phyloP scores from a whole-genome alignment of 495 filamentous ascomycete species.

The Tuber indicum region DNA sequence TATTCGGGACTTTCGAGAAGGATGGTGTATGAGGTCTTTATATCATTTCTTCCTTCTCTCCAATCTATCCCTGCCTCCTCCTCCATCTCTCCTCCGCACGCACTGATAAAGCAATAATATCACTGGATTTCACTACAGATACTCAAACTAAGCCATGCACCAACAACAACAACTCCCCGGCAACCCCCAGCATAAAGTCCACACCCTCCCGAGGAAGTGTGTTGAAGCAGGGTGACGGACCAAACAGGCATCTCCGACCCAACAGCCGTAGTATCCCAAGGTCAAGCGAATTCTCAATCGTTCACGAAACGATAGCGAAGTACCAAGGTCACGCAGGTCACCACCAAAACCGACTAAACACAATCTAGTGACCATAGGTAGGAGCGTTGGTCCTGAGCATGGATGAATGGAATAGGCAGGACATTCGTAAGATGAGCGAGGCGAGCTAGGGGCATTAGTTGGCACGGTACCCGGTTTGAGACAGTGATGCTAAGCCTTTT shows the following conservation, averaged over 20 bases:
- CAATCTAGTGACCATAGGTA: background rate
- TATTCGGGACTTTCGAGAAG: background rate
- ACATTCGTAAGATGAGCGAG: background rate
- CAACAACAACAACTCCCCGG: background rate
- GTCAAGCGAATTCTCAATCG: background rate
- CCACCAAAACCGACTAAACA: background rate
- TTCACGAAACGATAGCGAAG: background rate
- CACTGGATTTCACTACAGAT: background rate
- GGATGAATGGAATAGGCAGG: background rate
- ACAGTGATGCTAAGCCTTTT: background rate
- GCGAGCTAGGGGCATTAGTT: background rate
- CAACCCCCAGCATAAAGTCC: background rate
- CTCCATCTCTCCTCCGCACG: background rate
- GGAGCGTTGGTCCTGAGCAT: background rate
- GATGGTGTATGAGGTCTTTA: background rate
- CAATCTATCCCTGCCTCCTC: background rate
- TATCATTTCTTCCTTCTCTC: background rate
- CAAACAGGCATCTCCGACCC: background rate
- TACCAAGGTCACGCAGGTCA: background rate
- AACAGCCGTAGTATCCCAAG: background rate
- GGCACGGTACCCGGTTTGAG: background rate
- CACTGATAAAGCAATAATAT: background rate
- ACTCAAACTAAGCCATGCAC: background rate
- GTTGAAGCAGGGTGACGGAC: background rate
- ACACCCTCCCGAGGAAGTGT: background rate